These are phyloP conservation scores for Plasmodium vinckei DNA, from an alignment of 169 alveolate species.

Conservation along the genomic window DNA sequence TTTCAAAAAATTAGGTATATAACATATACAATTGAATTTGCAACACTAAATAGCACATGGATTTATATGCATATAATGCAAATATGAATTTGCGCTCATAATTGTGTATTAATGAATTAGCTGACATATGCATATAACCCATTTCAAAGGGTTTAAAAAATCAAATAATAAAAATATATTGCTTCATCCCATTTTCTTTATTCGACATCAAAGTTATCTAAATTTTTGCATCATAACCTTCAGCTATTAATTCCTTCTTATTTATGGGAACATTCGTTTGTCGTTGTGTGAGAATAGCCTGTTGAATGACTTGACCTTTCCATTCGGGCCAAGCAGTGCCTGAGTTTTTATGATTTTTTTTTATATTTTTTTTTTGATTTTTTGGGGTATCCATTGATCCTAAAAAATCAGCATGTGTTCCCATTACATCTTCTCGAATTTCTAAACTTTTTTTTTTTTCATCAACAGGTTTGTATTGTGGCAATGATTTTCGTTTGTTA, in stretches of 20 bases:
- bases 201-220: slow-evolving; percentile 21
- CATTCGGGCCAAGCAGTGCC: slow-evolving; percentile 93
- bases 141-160: too few species aligned
- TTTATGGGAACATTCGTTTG: slow-evolving; percentile 90
- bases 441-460: slow-evolving; percentile 83
- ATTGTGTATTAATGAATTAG: too few species aligned
- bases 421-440: slow-evolving; percentile 88
- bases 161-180: too few species aligned
- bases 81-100: too few species aligned
- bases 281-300: slow-evolving; percentile 91
- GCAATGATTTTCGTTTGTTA: slow-evolving; percentile 75
- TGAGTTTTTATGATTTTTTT: slow-evolving; percentile 80
- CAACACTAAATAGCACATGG: too few species aligned
- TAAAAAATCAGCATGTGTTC: slow-evolving; percentile 89
- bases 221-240: slow-evolving; percentile 92
- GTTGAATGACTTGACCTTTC: slow-evolving; percentile 94
- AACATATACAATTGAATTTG: too few species aligned
- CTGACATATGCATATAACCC: too few species aligned
- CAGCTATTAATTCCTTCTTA: slow-evolving; percentile 91
- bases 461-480: slow-evolving; percentile 88
- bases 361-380: slow-evolving; percentile 36
- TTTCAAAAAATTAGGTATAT: too few species aligned
- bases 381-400: slow-evolving; percentile 85
- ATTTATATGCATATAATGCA: too few species aligned
- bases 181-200: background rate